Base-by-base conservation (phyloP, 768 basidiomycete species). In the Boletus vermiculosoides region DNA sequence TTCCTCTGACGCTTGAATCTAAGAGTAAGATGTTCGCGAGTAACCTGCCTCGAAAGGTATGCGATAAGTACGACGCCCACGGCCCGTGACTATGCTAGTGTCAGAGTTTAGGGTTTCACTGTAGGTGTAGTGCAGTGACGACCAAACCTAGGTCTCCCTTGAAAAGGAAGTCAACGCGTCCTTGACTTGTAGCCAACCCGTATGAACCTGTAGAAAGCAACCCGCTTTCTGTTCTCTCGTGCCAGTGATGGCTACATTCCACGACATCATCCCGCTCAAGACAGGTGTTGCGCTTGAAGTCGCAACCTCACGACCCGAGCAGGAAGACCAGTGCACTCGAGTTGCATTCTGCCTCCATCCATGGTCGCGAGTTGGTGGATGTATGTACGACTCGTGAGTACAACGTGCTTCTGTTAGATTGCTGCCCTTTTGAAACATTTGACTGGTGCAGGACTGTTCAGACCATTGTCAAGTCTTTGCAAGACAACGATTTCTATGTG, bases 321-420 rank as follows among this genome's bases (percentile, higher is more conserved):
- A 62, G 22, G 56, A 46, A 18, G 20, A 47, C 12, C 44, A 23
- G 11, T 60, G 58, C 8, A 76, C 71, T 30, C 85, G 81, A 58
- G 68, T 87, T 7, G 90, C 85, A 0, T 72, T 93, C n/a, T 85
- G 85, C 62, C 74, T 89, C 12, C 91, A 93, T 62, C 92, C 92
- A 7, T 93, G 90, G 90, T 85, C 87, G n/a, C 84, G 90, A 80
- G 77, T 92, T 0, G 90, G 91, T 1, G 91, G 90, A 16, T 78
- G 74, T 50, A 89, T 86, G 83, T 68, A 84, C 60, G 90, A 93
- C 63, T 81, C 86, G 91, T 92, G 68, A 65, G 89, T 78, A 54
- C 40, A 23, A 25, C 44, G 30, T 15, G 48, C 23, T 11, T 46
- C 8, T 22, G 18, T 15, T 41, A 16, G 13, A 41, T 22, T 34